Conservation (phyloP, 441 rosid genomes). For the Mallotus japonicus region DNA sequence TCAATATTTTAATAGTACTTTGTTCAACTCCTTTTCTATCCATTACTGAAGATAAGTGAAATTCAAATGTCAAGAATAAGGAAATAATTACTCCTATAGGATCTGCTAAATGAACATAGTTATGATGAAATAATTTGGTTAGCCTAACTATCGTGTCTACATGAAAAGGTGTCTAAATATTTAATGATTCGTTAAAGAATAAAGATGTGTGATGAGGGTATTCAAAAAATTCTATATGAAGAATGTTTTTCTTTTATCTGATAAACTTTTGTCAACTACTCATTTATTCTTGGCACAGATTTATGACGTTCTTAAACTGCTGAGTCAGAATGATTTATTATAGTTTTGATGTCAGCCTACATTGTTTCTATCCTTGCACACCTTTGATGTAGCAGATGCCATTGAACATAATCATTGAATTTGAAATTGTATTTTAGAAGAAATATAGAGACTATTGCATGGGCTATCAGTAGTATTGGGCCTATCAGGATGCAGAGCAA, state of each 20-base stretch:
- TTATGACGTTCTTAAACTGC: background rate
- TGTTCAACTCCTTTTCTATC: background rate
- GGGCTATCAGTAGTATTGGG: no score
- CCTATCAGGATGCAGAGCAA: no score
- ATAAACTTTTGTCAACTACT: no score
- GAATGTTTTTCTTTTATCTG: background rate
- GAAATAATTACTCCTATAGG: background rate
- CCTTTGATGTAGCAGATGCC: no score
- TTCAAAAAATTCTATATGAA: background rate
- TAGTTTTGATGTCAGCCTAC: background rate
- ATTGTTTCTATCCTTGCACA: no score
- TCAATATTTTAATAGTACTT: background rate
- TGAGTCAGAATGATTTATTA: background rate
- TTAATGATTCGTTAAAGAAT: no score
- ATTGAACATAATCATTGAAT: background rate
- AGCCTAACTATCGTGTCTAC: background rate
- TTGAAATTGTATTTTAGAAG: background rate
- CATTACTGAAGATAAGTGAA: background rate
- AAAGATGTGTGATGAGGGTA: background rate
- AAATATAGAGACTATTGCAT: background rate
- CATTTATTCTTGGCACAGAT: background rate
- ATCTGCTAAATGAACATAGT: background rate
- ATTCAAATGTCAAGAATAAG: background rate
- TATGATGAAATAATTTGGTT: constrained; percentile 1
- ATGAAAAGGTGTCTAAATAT: background rate